A percentile compares a stretch with the other conserved stretches of the same genome.
These are phyloP conservation scores for Endoconidiophora laricicola DNA, from an alignment of 2,329 filamentous ascomycete genomes.

Conservation along the genomic window DNA sequence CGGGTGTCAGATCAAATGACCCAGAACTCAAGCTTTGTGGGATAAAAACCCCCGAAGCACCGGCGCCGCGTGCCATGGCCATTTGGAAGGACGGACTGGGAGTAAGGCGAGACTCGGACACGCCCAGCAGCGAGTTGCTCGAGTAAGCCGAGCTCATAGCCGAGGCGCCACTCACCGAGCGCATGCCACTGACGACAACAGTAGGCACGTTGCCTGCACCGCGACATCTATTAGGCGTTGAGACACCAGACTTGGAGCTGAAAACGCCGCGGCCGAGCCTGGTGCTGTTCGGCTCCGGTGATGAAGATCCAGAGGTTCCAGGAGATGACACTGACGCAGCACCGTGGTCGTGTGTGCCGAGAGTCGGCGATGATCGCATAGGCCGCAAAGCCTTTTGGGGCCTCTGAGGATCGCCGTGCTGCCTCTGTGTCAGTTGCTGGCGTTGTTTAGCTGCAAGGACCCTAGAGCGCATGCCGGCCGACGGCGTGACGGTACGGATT, in stretches of 20 bases:
- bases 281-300: background rate
- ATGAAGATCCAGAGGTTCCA: slow-evolving; percentile 7
- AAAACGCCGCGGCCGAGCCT: background rate
- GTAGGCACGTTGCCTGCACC: background rate
- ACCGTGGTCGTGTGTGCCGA: slow-evolving; percentile 9
- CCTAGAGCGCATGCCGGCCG: background rate
- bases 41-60: slow-evolving; percentile 10
- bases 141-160: slow-evolving; percentile 2
- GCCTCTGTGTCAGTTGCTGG: background rate
- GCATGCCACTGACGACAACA: background rate
- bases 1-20: slow-evolving; percentile 13
- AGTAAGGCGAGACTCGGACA: background rate
- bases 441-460: slow-evolving; percentile 1
- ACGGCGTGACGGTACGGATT: slow-evolving; percentile 6
- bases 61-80: slow-evolving; percentile 11
- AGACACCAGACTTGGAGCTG: background rate
- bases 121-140: slow-evolving; percentile 2
- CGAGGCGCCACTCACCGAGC: background rate
- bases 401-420: background rate
- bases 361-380: slow-evolving; percentile 10
- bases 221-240: background rate
- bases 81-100: slow-evolving; percentile 11
- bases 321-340: slow-evolving; percentile 9
- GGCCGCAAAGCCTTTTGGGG: slow-evolving; percentile 4
- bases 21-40: slow-evolving; percentile 9